A percentile compares a stretch with the other conserved stretches of the same genome.
Evolutionary conservation across 108 stramenopile species (phyloP).

Genomic region (Cylindrotheca fusiformis): DNA sequence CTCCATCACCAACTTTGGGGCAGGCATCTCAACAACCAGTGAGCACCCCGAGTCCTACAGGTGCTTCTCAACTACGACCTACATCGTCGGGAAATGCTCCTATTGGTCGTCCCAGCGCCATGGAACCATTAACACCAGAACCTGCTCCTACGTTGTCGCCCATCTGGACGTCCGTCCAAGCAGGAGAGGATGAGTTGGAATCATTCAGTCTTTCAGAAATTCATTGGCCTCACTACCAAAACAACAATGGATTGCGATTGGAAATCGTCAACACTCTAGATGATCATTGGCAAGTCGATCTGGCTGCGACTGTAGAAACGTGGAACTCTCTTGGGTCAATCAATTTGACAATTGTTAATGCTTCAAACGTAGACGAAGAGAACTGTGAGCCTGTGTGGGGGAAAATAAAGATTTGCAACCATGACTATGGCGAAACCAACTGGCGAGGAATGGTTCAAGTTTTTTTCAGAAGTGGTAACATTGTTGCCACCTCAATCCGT

Average conservation of each 20-base stretch:
- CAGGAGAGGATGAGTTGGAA: background rate
- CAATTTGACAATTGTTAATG: background rate
- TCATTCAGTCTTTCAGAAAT: background rate
- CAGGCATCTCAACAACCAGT: too few species aligned
- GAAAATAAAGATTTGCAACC: background rate
- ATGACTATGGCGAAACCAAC: background rate
- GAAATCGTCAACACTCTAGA: background rate
- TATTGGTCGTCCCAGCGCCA: background rate
- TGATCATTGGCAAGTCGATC: background rate
- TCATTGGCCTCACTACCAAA: background rate
- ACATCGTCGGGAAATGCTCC: background rate
- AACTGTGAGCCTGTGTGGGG: background rate
- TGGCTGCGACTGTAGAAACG: background rate
- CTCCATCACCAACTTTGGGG: too few species aligned
- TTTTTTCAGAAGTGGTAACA: background rate
- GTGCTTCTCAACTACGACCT: too few species aligned
- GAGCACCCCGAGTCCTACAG: too few species aligned
- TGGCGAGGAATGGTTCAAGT: background rate
- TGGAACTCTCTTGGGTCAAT: background rate
- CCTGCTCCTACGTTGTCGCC: background rate
- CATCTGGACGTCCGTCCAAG: background rate
- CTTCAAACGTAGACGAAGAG: background rate
- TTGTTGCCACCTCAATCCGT: background rate
- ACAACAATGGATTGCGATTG: background rate
- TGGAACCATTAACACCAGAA: background rate